These are phyloP conservation scores for Chaetomiaceae sp. DNA, from an alignment of 2,329 filamentous ascomycete species.

Conservation along the genomic window DNA sequence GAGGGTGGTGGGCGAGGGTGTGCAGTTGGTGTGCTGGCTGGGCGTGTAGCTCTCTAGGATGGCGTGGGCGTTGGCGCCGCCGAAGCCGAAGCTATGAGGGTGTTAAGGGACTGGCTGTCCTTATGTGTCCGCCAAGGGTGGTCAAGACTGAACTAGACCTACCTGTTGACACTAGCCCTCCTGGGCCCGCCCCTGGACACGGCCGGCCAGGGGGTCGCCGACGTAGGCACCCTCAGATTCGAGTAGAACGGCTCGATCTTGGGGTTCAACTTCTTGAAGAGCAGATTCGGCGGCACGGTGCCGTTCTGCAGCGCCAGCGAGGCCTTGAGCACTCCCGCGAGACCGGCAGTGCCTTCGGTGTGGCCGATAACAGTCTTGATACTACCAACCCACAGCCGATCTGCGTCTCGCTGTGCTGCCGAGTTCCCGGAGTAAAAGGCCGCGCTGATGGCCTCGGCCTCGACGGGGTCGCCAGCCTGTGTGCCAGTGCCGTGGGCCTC, in stretches of 20 bases:
- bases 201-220: neutral
- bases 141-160: neutral
- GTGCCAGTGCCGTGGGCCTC: conserved; percentile 38
- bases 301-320: conserved; percentile 35
- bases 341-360: conserved; percentile 40
- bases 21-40: neutral
- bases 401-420: neutral
- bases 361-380: conserved; percentile 41
- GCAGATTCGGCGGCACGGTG: conserved; percentile 35
- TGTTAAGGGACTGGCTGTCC: too few species aligned
- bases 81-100: conserved; percentile 11
- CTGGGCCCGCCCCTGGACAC: neutral
- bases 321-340: conserved; percentile 39
- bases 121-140: too few species aligned
- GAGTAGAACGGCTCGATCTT: neutral
- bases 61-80: conserved; percentile 29
- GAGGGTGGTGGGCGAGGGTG: too few species aligned
- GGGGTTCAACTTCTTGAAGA: conserved; percentile 32
- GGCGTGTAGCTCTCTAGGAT: conserved; percentile 9
- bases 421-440: conserved; percentile 14
- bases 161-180: neutral
- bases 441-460: neutral
- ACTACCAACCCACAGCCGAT: conserved; percentile 30
- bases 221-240: neutral
- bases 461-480: conserved; percentile 21